Conservation (phyloP, 257 asterid genomes). For the Coffea canephora region DNA sequence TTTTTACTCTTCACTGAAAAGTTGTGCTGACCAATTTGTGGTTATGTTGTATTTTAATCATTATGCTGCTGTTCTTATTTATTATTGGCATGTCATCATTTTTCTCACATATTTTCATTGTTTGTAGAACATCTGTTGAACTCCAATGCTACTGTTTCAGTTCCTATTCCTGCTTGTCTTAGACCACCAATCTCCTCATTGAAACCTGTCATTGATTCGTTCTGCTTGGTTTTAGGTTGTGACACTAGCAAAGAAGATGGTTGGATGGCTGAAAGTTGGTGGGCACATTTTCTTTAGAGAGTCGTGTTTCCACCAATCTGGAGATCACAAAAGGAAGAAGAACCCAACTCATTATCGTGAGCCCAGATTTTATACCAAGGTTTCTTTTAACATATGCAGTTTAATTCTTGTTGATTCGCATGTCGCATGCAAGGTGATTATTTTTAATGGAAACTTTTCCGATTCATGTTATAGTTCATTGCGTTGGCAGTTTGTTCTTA, state of each 20-base stretch:
- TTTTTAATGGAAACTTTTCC: neutral
- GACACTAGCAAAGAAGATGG: conserved; percentile 67
- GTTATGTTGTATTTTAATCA: neutral
- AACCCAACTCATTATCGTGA: conserved; percentile 96
- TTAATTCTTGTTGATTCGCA: neutral
- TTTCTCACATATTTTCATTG: neutral
- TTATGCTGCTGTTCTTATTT: neutral
- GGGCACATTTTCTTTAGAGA: conserved; percentile 92
- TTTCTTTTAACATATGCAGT: conserved; percentile 16
- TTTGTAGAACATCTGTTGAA: neutral
- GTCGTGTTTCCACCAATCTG: conserved; percentile 96
- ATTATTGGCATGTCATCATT: neutral
- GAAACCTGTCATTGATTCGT: neutral
- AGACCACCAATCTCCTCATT: neutral
- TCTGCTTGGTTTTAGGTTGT: conserved; percentile 54
- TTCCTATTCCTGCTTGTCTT: neutral
- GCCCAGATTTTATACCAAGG: conserved; percentile 96
- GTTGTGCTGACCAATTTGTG: neutral
- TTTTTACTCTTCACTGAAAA: neutral
- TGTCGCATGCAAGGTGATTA: neutral
- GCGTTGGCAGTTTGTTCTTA: neutral
- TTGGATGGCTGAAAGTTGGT: conserved; percentile 89
- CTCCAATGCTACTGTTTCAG: neutral
- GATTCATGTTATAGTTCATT: neutral
- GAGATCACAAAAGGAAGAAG: conserved; percentile 80